phyloP scores from a whole-genome alignment of 2,329 filamentous ascomycete species.

The Rutstroemia sp. region DNA sequence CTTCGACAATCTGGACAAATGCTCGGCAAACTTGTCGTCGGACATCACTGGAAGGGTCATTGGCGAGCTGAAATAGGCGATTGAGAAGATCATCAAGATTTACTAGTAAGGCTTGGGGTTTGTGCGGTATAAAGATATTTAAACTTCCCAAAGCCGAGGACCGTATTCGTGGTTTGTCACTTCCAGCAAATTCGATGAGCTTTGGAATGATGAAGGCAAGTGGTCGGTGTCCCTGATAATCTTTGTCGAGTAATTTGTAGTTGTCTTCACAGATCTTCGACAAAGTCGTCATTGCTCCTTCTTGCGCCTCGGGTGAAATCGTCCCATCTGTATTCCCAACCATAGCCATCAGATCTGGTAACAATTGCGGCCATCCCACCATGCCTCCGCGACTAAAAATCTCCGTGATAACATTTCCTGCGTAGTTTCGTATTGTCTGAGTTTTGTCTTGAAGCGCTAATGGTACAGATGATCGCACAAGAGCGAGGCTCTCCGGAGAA shows the following conservation, averaged over 20 bases:
- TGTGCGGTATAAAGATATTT: constrained; percentile 84
- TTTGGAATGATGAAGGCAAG: constrained; percentile 85
- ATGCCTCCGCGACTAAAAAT: constrained; percentile 78
- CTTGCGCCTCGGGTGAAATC: constrained; percentile 65
- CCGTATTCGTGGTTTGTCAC: constrained; percentile 68
- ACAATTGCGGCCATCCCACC: constrained; percentile 82
- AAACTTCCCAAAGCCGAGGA: constrained; percentile 74
- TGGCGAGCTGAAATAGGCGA: constrained; percentile 73
- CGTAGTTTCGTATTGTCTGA: constrained; percentile 76
- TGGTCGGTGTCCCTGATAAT: constrained; percentile 82
- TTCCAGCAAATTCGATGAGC: constrained; percentile 78
- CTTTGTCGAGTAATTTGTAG: constrained; percentile 73
- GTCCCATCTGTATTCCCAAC: constrained; percentile 66
- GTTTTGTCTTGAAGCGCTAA: constrained; percentile 75
- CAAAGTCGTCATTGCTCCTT: constrained; percentile 89
- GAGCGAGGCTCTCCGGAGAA: constrained; percentile 61
- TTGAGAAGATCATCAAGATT: constrained; percentile 76
- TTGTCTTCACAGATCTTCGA: constrained; percentile 98
- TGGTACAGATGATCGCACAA: constrained; percentile 75
- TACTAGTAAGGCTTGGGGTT: constrained; percentile 72
- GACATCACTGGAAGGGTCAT: constrained; percentile 72
- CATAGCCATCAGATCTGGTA: constrained; percentile 74
- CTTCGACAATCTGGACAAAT: constrained; percentile 87
- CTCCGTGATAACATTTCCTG: constrained; percentile 91
- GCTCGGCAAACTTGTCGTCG: constrained; percentile 88